Evolutionary conservation across 2,329 filamentous ascomycete genomes (phyloP), one percentile per base, ranked within the genome.

Genomic region (Diplocarpon rosae): DNA sequence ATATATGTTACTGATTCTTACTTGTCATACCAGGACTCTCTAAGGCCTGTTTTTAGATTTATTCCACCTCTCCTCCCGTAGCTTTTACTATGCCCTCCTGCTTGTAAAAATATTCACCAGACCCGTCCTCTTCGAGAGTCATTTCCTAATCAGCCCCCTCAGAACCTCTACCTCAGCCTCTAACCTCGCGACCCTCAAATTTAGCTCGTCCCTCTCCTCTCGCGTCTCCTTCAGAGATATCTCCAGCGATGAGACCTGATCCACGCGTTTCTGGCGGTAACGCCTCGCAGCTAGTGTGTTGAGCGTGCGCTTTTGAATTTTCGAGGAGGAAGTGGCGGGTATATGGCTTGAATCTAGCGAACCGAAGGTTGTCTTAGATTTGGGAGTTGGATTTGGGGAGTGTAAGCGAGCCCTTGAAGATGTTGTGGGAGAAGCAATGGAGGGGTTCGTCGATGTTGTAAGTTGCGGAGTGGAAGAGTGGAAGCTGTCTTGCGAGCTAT

Each of bases 271-370:
- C 60, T 85, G 80, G 20, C 81, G 76, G 59, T 83, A 85, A 49
- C 80, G 78, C 49, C 78, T 72, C 27, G 81, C 81, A n/a, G 81
- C 80, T 49, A 83, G 69, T 12, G 80, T 85, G 62, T 85, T 85
- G 49, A 76, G 73, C 49, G 76, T 73, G 24, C 81, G 77, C 62
- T 83, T 83, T 29, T 59, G 49, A 29, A 59, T 42, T 37, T 49
- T 48, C 31, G 31, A 34, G 24, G n/a, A n/a, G n/a, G n/a, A n/a
- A n/a, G 35, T n/a, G 20, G 32, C 16, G 31, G 15, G 16, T 16
- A 14, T 14, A 12, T 33, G 11, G 15, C 20, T 16, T n/a, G 34
- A 24, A 33, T 27, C 3, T 15, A 15, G 27, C 14, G 39, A 20
- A 13, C 15, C 15, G 27, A 10, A 3, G 29, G 31, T 2, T 15